phyloP scores from a whole-genome alignment of 257 asterid species.

The Anisodus tanguticus region DNA sequence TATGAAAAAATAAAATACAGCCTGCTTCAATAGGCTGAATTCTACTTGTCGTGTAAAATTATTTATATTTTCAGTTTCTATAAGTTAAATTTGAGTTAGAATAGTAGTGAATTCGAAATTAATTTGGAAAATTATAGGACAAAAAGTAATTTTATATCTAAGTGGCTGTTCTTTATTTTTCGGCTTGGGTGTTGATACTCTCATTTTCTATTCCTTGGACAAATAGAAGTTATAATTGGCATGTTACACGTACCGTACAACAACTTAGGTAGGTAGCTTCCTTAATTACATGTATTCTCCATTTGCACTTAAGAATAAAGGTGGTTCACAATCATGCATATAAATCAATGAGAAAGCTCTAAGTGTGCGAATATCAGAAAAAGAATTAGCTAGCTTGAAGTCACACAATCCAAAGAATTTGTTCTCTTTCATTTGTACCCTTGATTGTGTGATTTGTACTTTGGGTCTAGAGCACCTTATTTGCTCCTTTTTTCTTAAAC shows the following conservation, averaged over 20 bases:
- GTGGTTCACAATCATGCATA: background rate
- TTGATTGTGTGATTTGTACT: background rate
- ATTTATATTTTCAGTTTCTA: background rate
- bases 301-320: background rate
- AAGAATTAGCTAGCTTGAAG: background rate
- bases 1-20: too few species aligned
- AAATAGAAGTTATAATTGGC: background rate
- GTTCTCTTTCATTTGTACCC: conserved; percentile 12
- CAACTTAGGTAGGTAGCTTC: background rate
- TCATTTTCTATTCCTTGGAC: too few species aligned
- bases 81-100: conserved; percentile 3
- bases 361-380: conserved; percentile 16
- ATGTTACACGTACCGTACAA: background rate
- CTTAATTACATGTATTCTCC: conserved; percentile 10
- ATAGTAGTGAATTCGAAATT: background rate
- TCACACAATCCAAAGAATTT: conserved; percentile 22
- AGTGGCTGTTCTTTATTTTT: background rate
- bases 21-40: too few species aligned
- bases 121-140: background rate
- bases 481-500: too few species aligned
- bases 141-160: background rate
- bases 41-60: background rate
- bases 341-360: conserved; percentile 3
- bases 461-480: too few species aligned
- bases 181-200: too few species aligned